phyloP scores from a whole-genome alignment of 2,329 filamentous ascomycete species.

The Trichophyton simii region DNA sequence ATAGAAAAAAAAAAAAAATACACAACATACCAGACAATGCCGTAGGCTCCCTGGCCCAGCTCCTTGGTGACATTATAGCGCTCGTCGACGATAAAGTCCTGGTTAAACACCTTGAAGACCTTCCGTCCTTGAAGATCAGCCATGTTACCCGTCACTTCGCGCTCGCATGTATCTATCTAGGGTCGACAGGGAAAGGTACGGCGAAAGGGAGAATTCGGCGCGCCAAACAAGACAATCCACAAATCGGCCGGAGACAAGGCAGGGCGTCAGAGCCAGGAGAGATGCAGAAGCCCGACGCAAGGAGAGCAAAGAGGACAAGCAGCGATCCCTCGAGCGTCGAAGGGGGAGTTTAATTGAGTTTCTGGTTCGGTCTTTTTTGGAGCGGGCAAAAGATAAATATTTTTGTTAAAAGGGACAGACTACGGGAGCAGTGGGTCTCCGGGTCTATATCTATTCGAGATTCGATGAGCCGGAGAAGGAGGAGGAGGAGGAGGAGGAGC shows the following conservation, averaged over 20 bases:
- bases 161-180: conserved; percentile 8
- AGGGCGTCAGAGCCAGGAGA: background rate
- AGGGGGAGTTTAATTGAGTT: background rate
- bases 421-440: background rate
- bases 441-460: background rate
- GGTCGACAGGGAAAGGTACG: background rate
- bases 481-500: background rate
- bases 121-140: conserved; percentile 59
- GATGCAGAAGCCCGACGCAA: too few species aligned
- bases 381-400: background rate
- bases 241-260: background rate
- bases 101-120: conserved; percentile 99
- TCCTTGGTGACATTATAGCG: conserved; percentile 98
- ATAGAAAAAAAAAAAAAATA: background rate
- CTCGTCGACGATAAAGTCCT: conserved; percentile 97
- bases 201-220: background rate
- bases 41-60: conserved; percentile 93
- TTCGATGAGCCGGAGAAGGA: background rate
- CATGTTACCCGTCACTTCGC: conserved; percentile 30
- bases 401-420: background rate
- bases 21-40: conserved; percentile 76
- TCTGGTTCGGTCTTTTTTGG: background rate
- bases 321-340: background rate
- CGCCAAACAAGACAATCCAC: background rate
- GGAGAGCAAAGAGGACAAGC: too few species aligned